Conservation (phyloP, 805 yeast species). For the Saccharomycopsis fibuligera region DNA sequence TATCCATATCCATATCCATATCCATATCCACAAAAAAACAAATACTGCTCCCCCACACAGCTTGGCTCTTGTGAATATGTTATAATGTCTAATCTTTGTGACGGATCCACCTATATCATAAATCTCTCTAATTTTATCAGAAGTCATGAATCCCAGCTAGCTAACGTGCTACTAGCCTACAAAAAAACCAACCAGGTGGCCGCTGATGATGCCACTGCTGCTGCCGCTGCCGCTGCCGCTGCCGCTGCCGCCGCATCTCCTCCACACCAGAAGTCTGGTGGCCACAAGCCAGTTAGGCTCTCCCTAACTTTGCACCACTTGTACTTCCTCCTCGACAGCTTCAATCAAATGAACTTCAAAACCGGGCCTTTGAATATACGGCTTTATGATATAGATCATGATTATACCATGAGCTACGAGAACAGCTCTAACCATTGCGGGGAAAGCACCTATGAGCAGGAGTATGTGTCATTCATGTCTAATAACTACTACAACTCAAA, state of each 20-base stretch:
- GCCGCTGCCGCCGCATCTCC: not conserved
- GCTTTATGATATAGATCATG: slow-evolving; percentile 48
- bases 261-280: slow-evolving; percentile 20
- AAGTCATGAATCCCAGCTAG: slow-evolving; percentile 51
- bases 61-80: too few relatives aligned
- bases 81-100: slow-evolving; percentile 28
- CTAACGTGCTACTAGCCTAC: slow-evolving; percentile 51
- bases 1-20: too few relatives aligned
- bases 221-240: not conserved
- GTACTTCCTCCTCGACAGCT: slow-evolving; percentile 52
- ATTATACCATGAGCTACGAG: slow-evolving; percentile 23
- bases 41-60: too few relatives aligned
- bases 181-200: slow-evolving; percentile 23
- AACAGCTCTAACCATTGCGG: not conserved
- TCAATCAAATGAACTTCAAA: slow-evolving; percentile 40
- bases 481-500: slow-evolving; percentile 18
- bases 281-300: slow-evolving; percentile 45
- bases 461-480: slow-evolving; percentile 20
- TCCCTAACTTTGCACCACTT: slow-evolving; percentile 58
- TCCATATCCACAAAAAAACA: too few relatives aligned
- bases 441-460: slow-evolving; percentile 9
- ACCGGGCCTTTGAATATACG: slow-evolving; percentile 61
- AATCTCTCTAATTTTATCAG: slow-evolving; percentile 47
- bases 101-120: slow-evolving; percentile 53
- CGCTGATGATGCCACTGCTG: not conserved